Evolutionary conservation across 2,329 filamentous ascomycete species (phyloP).

Genomic region (Pleomassaria siparia): DNA sequence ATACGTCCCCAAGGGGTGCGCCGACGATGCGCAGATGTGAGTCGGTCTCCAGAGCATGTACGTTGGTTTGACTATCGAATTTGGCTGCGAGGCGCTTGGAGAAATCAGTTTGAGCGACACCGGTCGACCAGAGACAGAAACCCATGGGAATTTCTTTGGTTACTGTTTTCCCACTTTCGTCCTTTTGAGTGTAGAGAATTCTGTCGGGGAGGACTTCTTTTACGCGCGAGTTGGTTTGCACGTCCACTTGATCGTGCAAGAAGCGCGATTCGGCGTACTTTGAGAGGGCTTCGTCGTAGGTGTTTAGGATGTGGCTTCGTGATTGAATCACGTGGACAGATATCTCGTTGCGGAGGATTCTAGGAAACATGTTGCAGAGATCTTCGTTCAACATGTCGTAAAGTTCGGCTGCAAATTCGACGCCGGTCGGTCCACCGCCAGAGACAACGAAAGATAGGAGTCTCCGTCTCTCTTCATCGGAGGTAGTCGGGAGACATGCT

Average conservation of each 20-base stretch:
- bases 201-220: conserved; percentile 82
- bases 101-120: conserved; percentile 82
- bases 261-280: conserved; percentile 91
- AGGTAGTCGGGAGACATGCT: conserved; percentile 88
- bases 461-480: conserved; percentile 81
- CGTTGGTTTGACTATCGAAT: conserved; percentile 79
- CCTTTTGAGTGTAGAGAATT: conserved; percentile 86
- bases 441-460: conserved; percentile 95
- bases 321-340: conserved; percentile 97
- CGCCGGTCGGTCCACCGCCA: conserved; percentile 92
- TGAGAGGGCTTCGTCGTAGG: conserved; percentile 93
- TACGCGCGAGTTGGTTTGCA: conserved; percentile 90
- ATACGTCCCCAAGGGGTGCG: conserved; percentile 88
- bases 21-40: conserved; percentile 87
- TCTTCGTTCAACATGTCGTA: conserved; percentile 98
- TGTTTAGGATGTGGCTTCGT: conserved; percentile 92
- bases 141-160: conserved; percentile 93
- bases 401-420: conserved; percentile 95
- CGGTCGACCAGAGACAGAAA: conserved; percentile 97
- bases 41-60: conserved; percentile 91
- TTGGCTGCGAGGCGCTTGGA: conserved; percentile 75
- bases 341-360: conserved; percentile 91
- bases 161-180: conserved; percentile 70
- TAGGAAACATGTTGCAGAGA: conserved; percentile 78
- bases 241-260: conserved; percentile 84